Conservation (phyloP, 768 basidiomycete genomes). For the Boletus reticulatus region DNA sequence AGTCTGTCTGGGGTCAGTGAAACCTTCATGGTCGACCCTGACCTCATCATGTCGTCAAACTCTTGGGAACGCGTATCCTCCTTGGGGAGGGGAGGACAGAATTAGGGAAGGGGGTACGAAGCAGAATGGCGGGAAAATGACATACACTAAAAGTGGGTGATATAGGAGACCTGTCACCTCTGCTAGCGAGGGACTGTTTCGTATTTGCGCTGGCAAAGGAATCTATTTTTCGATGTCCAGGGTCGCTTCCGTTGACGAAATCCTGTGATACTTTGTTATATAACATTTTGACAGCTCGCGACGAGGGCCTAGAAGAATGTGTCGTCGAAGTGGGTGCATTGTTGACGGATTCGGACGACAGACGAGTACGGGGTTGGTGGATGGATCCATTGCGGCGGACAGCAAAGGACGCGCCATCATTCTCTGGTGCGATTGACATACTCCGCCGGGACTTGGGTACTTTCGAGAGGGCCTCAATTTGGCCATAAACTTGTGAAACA, state of each 20-base stretch:
- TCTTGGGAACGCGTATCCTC: conserved; percentile 64
- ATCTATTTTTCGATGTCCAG: conserved; percentile 53
- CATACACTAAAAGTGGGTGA: conserved; percentile 35
- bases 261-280: conserved; percentile 41
- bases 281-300: conserved; percentile 60
- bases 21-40: conserved; percentile 90
- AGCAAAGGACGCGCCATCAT: conserved; percentile 46
- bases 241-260: conserved; percentile 40
- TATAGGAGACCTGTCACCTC: conserved; percentile 33
- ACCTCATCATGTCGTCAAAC: conserved; percentile 92
- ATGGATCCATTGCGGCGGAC: conserved; percentile 25
- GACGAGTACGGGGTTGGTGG: conserved; percentile 26
- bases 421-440: conserved; percentile 67
- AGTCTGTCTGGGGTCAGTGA: conserved; percentile 93
- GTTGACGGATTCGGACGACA: conserved; percentile 41
- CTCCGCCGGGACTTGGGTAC: conserved; percentile 57
- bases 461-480: conserved; percentile 70
- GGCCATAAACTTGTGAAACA: conserved; percentile 59
- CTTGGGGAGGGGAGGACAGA: conserved; percentile 31
- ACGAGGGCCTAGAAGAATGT: conserved; percentile 49
- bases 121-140: conserved; percentile 5
- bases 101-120: background rate
- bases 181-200: conserved; percentile 36
- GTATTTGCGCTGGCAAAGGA: conserved; percentile 53
- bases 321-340: conserved; percentile 18